Evolutionary conservation across 768 basidiomycete genomes (phyloP), one percentile per base, ranked within the genome.

Genomic region (Suillus lakei): DNA sequence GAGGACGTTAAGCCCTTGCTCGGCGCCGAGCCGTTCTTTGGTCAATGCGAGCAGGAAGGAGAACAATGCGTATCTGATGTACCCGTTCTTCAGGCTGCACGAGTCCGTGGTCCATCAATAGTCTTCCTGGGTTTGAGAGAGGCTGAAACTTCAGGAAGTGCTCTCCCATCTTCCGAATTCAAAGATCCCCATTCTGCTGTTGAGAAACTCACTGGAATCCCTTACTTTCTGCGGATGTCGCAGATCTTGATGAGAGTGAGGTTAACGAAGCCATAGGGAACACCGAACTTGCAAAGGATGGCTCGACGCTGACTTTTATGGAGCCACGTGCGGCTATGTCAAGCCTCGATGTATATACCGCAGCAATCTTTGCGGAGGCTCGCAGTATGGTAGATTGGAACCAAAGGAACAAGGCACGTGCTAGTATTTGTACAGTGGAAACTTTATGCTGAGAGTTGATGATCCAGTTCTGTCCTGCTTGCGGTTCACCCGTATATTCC

Each of bases 351-450:
- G 71, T 70, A 3, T 89, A 91, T 71, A 86, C 87, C 38, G 93
- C 91, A 1, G 89, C 86, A 0, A 77, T 98, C 0, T 93, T 93
- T 72, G 92, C 93, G 0, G 83, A 85, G 63, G 93, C 91, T 1
- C 81, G 93, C 63, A 91, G 89, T 50, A 81, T 98, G 86, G 82
- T 92, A 3, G 97, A 99, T 73, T 99, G 97, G 97, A 99, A 98
- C 75, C 83, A 81, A 59, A 82, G 95, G 62, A 97, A 96, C 78
- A 93, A 89, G 82, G 95, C 88, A 71, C 39, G 80, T 69, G 21
- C 30, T 8, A 23, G 38, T 51, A 23, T 30, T 2, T 62, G 44
- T 51, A 50, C 36, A 64, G 51, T 4, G 4, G 23, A 41, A 55
- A 53, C 5, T 36, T 28, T 64, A 0, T n/a, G 26, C 63, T 65